These are phyloP conservation scores for Pleurotus pulmonarius DNA, from an alignment of 768 basidiomycete genomes.

Conservation along the genomic window DNA sequence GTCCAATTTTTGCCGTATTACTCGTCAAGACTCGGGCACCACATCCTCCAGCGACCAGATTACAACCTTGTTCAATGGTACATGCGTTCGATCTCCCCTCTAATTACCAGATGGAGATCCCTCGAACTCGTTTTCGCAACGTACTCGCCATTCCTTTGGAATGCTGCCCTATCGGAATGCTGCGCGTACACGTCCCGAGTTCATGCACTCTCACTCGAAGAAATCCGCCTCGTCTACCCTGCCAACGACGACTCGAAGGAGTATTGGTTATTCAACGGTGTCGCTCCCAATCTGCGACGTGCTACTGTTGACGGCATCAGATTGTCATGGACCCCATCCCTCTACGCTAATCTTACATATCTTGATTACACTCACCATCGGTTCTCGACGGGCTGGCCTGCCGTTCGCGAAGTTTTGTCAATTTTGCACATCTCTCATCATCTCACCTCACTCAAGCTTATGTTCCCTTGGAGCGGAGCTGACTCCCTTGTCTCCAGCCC, in stretches of 20 bases:
- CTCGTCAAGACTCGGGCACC: slow-evolving; percentile 17
- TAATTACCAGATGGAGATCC: slow-evolving; percentile 58
- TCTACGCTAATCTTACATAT: slow-evolving; percentile 58
- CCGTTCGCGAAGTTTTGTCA: slow-evolving; percentile 52
- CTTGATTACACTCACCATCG: slow-evolving; percentile 74
- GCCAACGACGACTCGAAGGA: slow-evolving; percentile 68
- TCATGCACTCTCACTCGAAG: slow-evolving; percentile 43
- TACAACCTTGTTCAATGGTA: slow-evolving; percentile 52
- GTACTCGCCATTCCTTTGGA: slow-evolving; percentile 66
- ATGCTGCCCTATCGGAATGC: slow-evolving; percentile 55
- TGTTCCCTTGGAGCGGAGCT: slow-evolving; percentile 42
- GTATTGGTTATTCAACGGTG: slow-evolving; percentile 60
- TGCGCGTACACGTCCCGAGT: slow-evolving; percentile 32
- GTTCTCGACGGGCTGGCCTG: slow-evolving; percentile 54
- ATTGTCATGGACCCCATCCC: slow-evolving; percentile 56
- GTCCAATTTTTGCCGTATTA: slow-evolving; percentile 42
- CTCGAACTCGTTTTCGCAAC: slow-evolving; percentile 52
- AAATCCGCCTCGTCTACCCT: slow-evolving; percentile 55
- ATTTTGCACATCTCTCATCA: slow-evolving; percentile 53
- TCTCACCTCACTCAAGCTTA: slow-evolving; percentile 51
- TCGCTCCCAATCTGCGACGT: slow-evolving; percentile 51
- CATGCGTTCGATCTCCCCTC: slow-evolving; percentile 53
- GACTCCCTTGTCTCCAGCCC: slow-evolving; percentile 17
- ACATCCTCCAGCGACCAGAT: slow-evolving; percentile 31
- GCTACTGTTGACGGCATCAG: slow-evolving; percentile 63